Evolutionary conservation across 306 rosid species (phyloP), one percentile per base, ranked within the genome.

Genomic region (Vicia sativa): DNA sequence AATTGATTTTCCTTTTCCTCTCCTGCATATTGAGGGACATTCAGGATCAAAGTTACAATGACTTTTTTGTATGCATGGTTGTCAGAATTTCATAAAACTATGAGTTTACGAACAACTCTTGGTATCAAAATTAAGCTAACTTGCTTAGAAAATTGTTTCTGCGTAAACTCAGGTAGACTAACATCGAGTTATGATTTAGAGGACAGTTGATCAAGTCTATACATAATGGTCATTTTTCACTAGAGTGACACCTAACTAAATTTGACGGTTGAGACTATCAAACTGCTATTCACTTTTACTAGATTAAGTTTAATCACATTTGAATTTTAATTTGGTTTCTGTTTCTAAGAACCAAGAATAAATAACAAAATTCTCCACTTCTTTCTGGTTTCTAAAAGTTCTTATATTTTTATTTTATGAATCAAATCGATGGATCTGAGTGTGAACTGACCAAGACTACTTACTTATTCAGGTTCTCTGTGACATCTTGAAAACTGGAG

Each of bases 401-500:
- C 35, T 56, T 65, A 34, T 50, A 52, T 73, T 62, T 56, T 15
- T 63, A 28, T 69, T 26, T 59, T 42, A 13, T 57, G 34, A 54
- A 25, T 43, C n/a, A 19, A 31, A 68, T 59, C 11, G 55, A 28
- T 71, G 45, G 57, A 67, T 71, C 19, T 23, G n/a, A n/a, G n/a
- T n/a, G 18, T 64, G 46, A 34, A 73, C 76, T 75, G 49, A 72
- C 56, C 65, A 41, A 35, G 56, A 62, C 65, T 13, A n/a, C n/a
- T 37, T 46, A n/a, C n/a, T 35, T 71, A 65, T 60, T 74, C 83
- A 92, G 96, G 96, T 92, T 68, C 87, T 92, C 6, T 92, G 93
- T 54, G 98, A 92, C 81, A 83, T 92, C 75, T 76, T 92, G 73
- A 81, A 80, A 81, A 86, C 96, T 5, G 98, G 96, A 78, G 98